Evolutionary conservation across 2,329 filamentous ascomycete genomes (phyloP), one percentile per base, ranked within the genome.

Genomic region (Gliomastix tumulicola): DNA sequence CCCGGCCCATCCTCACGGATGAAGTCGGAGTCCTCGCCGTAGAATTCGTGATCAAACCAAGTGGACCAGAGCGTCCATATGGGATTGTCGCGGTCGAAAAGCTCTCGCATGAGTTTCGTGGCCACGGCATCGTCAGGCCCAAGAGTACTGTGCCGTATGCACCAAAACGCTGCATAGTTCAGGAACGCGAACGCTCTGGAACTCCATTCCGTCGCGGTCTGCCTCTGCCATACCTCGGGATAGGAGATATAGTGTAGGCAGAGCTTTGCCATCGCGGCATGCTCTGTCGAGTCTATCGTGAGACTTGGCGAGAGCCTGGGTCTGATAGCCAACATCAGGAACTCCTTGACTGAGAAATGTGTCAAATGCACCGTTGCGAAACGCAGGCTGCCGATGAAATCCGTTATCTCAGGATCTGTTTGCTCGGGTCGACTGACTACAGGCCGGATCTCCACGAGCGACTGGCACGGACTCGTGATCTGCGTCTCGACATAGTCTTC

Each of bases 391-490:
- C 7, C 11, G 1, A 1, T 22, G n/a, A n/a, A n/a, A n/a, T n/a
- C n/a, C n/a, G n/a, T n/a, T n/a, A n/a, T 5, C 2, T 16, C 5
- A 1, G 5, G 2, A 9, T 16, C 4, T 5, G 15, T n/a, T 0
- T n/a, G n/a, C n/a, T n/a, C n/a, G n/a, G n/a, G n/a, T n/a, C n/a
- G n/a, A n/a, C n/a, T n/a, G n/a, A n/a, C n/a, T n/a, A n/a, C n/a
- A n/a, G n/a, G n/a, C n/a, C 37, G 40, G 6, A 56, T 34, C 17
- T 59, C 57, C 2, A 62, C 2, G 2, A 63, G 36, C 0, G 52
- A 49, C 1, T 47, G 50, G 19, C 55, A 63, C 2, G 54, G 40
- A 2, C 44, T 41, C 0, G 52, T 6, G 4, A 60, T 51, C 21
- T 56, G 50, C 8, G 37, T 43, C 13, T 48, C 39, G 7, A 61